Evolutionary conservation across 208 protist genomes (phyloP).

Genomic region (Blechomonas ayalai): DNA sequence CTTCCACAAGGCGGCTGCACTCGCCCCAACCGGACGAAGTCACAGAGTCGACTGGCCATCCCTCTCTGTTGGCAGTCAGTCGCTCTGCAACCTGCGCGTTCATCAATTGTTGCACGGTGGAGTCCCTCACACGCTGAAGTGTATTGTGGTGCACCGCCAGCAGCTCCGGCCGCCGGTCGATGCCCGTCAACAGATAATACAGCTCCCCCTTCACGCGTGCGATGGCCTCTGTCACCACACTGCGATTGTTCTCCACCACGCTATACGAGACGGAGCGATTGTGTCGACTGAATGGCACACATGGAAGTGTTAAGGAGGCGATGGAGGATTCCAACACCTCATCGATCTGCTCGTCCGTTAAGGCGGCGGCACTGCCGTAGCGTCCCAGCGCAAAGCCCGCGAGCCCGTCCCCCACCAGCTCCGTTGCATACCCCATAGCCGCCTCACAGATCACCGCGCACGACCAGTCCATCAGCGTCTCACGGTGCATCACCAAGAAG

Average conservation of each 20-base stretch:
- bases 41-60: too few species aligned
- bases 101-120: too few species aligned
- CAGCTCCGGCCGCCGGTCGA: conserved; percentile 23
- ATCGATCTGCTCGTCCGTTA: conserved; percentile 32
- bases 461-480: conserved; percentile 34
- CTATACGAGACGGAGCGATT: conserved; percentile 17
- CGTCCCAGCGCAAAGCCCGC: conserved; percentile 15
- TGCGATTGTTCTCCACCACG: conserved; percentile 21
- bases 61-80: too few species aligned
- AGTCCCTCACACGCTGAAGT: not conserved
- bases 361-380: conserved; percentile 8
- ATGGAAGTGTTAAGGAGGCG: conserved; percentile 24
- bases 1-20: too few species aligned
- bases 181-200: conserved; percentile 35
- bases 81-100: too few species aligned
- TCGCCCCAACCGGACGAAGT: too few species aligned
- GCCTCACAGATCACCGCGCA: conserved; percentile 29
- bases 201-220: conserved; percentile 39
- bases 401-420: conserved; percentile 18
- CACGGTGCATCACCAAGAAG: conserved; percentile 34
- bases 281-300: conserved; percentile 9
- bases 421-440: conserved; percentile 26
- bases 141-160: conserved; percentile 17
- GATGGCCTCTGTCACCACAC: conserved; percentile 28
- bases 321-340: conserved; percentile 23